Conservation (phyloP, 345 rosid species). For the Geranium brycei region DNA sequence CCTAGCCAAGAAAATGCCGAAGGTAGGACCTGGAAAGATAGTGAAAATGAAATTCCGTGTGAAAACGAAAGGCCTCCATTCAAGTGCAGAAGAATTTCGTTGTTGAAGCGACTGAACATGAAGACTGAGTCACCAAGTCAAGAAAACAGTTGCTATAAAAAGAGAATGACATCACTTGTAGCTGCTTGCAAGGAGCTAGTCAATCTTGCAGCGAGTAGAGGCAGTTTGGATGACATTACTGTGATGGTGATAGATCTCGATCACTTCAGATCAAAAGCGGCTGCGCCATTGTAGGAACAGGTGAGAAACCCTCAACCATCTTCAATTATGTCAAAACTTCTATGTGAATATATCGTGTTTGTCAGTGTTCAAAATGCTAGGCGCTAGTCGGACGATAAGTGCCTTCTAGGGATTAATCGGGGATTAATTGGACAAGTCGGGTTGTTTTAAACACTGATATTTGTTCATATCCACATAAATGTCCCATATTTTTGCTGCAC, state of each 20-base stretch:
- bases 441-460: too few species aligned
- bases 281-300: background rate
- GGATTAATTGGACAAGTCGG: too few species aligned
- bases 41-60: constrained; percentile 24
- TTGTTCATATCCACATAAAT: too few species aligned
- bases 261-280: constrained; percentile 25
- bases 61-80: constrained; percentile 48
- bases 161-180: constrained; percentile 22
- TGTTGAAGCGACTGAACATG: constrained; percentile 27
- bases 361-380: too few species aligned
- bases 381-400: too few species aligned
- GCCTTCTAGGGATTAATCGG: too few species aligned
- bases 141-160: constrained; percentile 25
- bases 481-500: background rate
- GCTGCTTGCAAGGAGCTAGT: constrained; percentile 63
- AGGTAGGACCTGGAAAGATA: constrained; percentile 8
- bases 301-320: background rate
- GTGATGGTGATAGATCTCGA: constrained; percentile 55
- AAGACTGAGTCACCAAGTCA: constrained; percentile 22
- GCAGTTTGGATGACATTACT: constrained; percentile 67
- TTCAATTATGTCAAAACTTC: constrained; percentile 10
- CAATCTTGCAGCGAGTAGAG: constrained; percentile 48
- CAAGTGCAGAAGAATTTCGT: constrained; percentile 37
- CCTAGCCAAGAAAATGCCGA: constrained; percentile 24
- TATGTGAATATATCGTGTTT: background rate